Evolutionary conservation across 202 grass and related monocot species (phyloP), one percentile per base, ranked within the genome.

Genomic region (Schoenoplectus tabernaemontani): DNA sequence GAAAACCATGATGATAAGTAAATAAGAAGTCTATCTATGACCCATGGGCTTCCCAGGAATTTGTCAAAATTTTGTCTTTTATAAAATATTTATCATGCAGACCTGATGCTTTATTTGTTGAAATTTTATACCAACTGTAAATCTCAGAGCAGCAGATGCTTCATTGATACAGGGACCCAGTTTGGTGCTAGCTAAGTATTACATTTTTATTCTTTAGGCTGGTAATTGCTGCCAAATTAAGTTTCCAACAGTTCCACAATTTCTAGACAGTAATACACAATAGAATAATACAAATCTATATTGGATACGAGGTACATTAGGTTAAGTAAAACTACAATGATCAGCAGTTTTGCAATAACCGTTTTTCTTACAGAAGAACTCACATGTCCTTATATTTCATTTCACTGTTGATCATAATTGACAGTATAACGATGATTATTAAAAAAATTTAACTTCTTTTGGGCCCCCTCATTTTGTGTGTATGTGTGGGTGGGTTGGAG

Each of bases 1-100:
- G 38, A 54, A 46, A 78, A 80, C 15, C 77, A 23, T n/a, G 23
- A 47, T 56, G 39, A 54, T 26, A 46, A 78, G 77, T 38, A 87
- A 65, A 85, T 23, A 66, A 23, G 54, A 54, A 75, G 30, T 32
- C 28, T 19, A 19, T 19, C 8, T 36, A 36, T 7, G 3, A 26
- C 16, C 3, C 70, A 54, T 20, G 28, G 11, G 24, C 30, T 4
- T 8, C 63, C 41, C 17, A 66, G 17, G n/a, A 66, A 66, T 19
- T 66, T 39, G 36, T 66, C 17, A 39, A 66, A 10, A 10, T 13
- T 44, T 43, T 75, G 26, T 56, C n/a, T 46, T 54, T 56, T 19
- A 51, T 24, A 7, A 54, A 73, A n/a, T 51, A 30, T 30, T 42
- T 17, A 73, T 32, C 67, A 50, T 72, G 43, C 30, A 38, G 23